A percentile compares a stretch with the other conserved stretches of the same genome.
These are phyloP conservation scores for Candida maesae DNA, from an alignment of 805 yeast genomes.

Conservation along the genomic window DNA sequence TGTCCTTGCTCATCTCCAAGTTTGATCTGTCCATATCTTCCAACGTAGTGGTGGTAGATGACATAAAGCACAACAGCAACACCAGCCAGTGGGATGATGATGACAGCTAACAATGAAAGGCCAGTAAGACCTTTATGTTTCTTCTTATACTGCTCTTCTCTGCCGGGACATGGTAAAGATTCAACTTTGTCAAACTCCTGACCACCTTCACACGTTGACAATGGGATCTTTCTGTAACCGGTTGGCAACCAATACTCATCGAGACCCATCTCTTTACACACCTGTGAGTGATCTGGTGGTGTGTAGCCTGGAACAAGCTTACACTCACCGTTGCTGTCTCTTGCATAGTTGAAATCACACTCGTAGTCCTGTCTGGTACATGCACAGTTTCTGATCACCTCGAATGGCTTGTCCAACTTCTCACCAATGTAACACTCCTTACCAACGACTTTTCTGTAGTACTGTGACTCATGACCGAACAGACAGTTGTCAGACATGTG, in stretches of 20 bases:
- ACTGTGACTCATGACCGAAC: conserved; percentile 66
- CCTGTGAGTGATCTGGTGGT: conserved; percentile 60
- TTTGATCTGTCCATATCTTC: conserved; percentile 82
- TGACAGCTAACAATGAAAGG: conserved; percentile 45
- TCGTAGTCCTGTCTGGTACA: conserved; percentile 88
- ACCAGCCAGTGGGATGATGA: conserved; percentile 51
- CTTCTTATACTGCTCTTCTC: conserved; percentile 54
- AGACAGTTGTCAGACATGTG: conserved; percentile 48
- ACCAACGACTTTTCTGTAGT: conserved; percentile 54
- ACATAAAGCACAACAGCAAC: conserved; percentile 59
- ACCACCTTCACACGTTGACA: conserved; percentile 86
- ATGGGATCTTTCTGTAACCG: conserved; percentile 84
- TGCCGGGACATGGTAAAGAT: conserved; percentile 85
- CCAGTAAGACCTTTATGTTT: conserved; percentile 55
- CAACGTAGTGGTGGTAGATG: conserved; percentile 76
- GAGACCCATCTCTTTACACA: conserved; percentile 53
- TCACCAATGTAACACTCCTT: conserved; percentile 64
- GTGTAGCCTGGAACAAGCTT: conserved; percentile 69
- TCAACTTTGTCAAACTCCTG: conserved; percentile 60
- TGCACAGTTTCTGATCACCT: conserved; percentile 61
- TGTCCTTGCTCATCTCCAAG: conserved; percentile 76
- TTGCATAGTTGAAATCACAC: conserved; percentile 83
- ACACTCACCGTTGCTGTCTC: conserved; percentile 79
- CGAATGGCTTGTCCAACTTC: conserved; percentile 54
- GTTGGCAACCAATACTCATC: conserved; percentile 83